Percentiles rank a stretch among this genome's conserved stretches.
These are phyloP conservation scores for Monilinia laxa DNA, from an alignment of 2,329 filamentous ascomycete species.

Conservation along the genomic window DNA sequence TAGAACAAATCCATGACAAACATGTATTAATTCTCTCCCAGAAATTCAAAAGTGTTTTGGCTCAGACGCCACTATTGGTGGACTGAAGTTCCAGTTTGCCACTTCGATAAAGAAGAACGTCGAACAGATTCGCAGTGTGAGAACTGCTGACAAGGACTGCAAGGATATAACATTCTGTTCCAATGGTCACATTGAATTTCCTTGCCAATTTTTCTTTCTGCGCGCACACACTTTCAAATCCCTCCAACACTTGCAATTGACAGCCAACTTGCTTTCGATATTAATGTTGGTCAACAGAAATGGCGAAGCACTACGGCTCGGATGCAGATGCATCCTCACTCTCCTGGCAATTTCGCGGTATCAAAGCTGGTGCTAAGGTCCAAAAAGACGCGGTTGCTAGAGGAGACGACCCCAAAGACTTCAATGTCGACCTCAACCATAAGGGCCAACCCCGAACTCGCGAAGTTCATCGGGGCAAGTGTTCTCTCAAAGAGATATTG, in stretches of 20 bases:
- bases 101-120: constrained; percentile 42
- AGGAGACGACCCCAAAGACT: constrained; percentile 21
- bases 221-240: background rate
- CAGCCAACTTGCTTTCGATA: background rate
- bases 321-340: constrained; percentile 38
- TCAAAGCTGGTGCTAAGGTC: constrained; percentile 53
- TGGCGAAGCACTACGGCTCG: constrained; percentile 24
- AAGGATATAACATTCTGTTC: constrained; percentile 23
- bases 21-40: constrained; percentile 23
- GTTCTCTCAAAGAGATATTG: background rate
- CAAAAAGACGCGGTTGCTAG: constrained; percentile 45
- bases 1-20: background rate
- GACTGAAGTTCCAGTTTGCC: constrained; percentile 28
- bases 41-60: constrained; percentile 28
- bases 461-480: background rate
- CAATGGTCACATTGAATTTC: background rate
- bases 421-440: constrained; percentile 20
- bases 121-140: constrained; percentile 40
- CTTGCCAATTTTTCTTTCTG: background rate
- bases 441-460: constrained; percentile 21
- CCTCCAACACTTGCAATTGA: background rate
- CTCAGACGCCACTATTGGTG: constrained; percentile 53
- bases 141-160: constrained; percentile 38
- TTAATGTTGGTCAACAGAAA: constrained; percentile 26
- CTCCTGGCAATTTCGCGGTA: constrained; percentile 56